Percentiles rank a stretch among this genome's conserved stretches.
phyloP scores from a whole-genome alignment of 441 rosid genomes.

The Erodium texanum region DNA sequence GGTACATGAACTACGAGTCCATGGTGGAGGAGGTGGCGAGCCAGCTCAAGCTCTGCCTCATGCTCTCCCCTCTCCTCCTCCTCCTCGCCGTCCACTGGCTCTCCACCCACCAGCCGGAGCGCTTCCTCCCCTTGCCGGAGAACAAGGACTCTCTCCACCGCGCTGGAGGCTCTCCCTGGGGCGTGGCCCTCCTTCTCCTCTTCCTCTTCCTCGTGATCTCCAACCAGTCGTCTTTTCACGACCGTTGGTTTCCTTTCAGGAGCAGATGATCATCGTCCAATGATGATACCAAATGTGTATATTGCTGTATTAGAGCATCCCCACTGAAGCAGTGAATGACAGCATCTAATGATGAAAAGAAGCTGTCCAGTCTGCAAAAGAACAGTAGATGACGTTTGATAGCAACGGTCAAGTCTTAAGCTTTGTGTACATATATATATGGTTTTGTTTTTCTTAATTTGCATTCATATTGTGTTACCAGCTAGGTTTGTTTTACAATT shows the following conservation, averaged over 20 bases:
- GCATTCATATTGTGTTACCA: no score
- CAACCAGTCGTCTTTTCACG: background rate
- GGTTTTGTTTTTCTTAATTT: no score
- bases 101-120: background rate
- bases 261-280: background rate
- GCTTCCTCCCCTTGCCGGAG: background rate
- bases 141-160: background rate
- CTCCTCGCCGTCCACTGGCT: background rate
- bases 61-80: background rate
- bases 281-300: background rate
- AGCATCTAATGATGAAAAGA: no score
- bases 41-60: background rate
- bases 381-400: no score
- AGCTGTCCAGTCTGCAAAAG: no score
- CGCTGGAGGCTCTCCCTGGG: background rate
- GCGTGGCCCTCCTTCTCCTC: background rate
- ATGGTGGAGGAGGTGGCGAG: no score
- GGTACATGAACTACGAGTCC: background rate
- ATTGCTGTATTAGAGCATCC: no score
- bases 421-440: no score
- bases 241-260: background rate
- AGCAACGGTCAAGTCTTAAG: no score
- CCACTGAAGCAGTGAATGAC: no score
- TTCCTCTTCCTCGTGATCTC: background rate
- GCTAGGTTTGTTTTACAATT: no score